These are phyloP conservation scores for Pythium myriotylum DNA, from an alignment of 352 stramenopile genomes.

Conservation along the genomic window DNA sequence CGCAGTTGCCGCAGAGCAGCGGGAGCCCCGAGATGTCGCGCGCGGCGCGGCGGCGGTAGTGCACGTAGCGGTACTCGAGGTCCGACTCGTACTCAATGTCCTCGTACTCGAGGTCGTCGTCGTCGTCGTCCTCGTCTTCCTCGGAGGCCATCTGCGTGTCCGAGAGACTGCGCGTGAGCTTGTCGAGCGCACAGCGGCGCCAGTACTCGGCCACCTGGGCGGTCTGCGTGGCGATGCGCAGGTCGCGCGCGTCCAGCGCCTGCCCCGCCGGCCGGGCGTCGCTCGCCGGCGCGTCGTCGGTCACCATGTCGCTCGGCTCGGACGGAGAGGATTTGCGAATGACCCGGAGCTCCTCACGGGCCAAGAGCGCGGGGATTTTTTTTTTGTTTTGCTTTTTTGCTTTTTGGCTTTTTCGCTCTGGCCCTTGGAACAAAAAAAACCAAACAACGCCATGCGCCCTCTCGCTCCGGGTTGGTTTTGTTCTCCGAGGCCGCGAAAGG, in stretches of 20 bases:
- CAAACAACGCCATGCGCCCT: constrained; percentile 4
- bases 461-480: constrained; percentile 14
- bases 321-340: constrained; percentile 14
- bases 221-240: constrained; percentile 6
- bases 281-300: neutral
- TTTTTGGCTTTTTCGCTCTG: no score
- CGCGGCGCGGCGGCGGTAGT: constrained; percentile 17
- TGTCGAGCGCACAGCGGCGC: constrained; percentile 15
- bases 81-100: constrained; percentile 7
- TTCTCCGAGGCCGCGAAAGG: constrained; percentile 6
- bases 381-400: no score
- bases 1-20: constrained; percentile 81
- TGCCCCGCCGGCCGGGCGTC: neutral
- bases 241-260: neutral
- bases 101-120: constrained; percentile 8
- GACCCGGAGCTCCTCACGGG: neutral
- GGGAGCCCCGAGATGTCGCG: constrained; percentile 64
- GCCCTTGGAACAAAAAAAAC: no score
- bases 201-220: constrained; percentile 29
- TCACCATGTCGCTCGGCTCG: constrained; percentile 4
- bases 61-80: constrained; percentile 20
- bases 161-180: constrained; percentile 22
- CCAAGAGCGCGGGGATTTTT: neutral
- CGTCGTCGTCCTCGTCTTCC: constrained; percentile 13
- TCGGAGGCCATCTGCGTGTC: constrained; percentile 19